Base-by-base conservation (phyloP, 352 stramenopile species). In the Phytopythium litorale region DNA sequence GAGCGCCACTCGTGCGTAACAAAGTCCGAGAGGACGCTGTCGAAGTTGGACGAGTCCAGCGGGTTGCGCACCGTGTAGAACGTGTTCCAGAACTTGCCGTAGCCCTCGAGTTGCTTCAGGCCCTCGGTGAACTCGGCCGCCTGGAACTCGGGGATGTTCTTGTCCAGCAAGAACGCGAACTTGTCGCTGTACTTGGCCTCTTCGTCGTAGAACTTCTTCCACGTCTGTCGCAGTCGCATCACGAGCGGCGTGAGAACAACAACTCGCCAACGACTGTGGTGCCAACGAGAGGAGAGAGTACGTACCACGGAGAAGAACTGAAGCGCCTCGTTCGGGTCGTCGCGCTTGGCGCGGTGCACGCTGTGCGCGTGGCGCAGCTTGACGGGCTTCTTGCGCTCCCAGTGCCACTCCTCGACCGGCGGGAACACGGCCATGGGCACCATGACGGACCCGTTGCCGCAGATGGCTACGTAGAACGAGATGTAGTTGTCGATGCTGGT, bases 171-270 rank as follows among this genome's bases (percentile, higher is more conserved):
- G 53, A 94, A 92, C 23, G 74, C 75, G 56, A 92, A 94, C 65
- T 92, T 91, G 73, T 94, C 85, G 58, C 77, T 89, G 78, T 92
- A 92, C 70, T 90, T 92, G 60, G 85, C 85, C 42, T 94, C 83
- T 63, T 94, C 85, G 21, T 94, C 85, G 64, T 92, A 94, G 70
- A 91, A 92, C 65, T 94, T 94, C 64, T 91, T 92, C 85, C 85
- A 94, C 46, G 85, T 92, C 76, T 85, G 35, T 42, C 23, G 13
- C 15, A 67, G 50, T 40, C 16, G 32, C 25, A 54, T 46, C 40
- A 48, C 43, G 2, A 62, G 32, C 30, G 2, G 8, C 3, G 12
- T 60, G n/a, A 61, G 51, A 4, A n/a, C 21, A 25, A 28, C 15
- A 13, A n/a, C 11, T 7, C 45, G 8, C 46, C 12, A 25, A 35